Percentiles rank a stretch among this genome's conserved stretches.
phyloP scores from a whole-genome alignment of 805 yeast species.

The Starmerella gropengiesseri region DNA sequence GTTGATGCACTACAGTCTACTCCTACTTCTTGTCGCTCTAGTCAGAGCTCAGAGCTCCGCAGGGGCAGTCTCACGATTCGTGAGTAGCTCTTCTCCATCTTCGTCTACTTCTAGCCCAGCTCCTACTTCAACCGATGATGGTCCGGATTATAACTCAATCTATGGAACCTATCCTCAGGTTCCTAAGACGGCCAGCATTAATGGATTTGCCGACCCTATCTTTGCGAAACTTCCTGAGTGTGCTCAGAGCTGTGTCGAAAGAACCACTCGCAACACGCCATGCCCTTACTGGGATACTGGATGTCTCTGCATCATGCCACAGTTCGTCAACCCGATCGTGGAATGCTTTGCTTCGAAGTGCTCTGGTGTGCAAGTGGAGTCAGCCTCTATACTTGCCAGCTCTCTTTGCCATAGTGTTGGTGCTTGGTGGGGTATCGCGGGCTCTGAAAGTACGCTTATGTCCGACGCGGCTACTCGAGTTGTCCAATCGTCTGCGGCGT shows the following conservation, averaged over 20 bases:
- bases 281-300: slow-evolving; percentile 9
- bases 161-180: slow-evolving; percentile 7
- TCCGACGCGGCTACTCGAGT: neutral
- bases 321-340: slow-evolving; percentile 1
- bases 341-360: slow-evolving; percentile 6
- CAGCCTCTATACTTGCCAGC: neutral
- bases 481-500: neutral
- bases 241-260: slow-evolving; percentile 2
- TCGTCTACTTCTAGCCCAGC: no score
- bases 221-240: slow-evolving; percentile 2
- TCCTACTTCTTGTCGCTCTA: no score
- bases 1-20: no score
- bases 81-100: no score
- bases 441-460: neutral
- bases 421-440: slow-evolving; percentile 5
- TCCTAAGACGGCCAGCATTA: slow-evolving; percentile 6
- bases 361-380: neutral
- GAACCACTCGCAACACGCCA: slow-evolving; percentile 2
- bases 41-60: no score
- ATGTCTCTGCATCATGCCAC: slow-evolving; percentile 5
- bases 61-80: no score
- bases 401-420: slow-evolving; percentile 1
- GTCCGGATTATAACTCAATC: no score
- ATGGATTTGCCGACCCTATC: slow-evolving; percentile 7
- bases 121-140: no score